A percentile compares a stretch with the other conserved stretches of the same genome.
Evolutionary conservation across 352 stramenopile species (phyloP).

Genomic region (Globisporangium canariense): DNA sequence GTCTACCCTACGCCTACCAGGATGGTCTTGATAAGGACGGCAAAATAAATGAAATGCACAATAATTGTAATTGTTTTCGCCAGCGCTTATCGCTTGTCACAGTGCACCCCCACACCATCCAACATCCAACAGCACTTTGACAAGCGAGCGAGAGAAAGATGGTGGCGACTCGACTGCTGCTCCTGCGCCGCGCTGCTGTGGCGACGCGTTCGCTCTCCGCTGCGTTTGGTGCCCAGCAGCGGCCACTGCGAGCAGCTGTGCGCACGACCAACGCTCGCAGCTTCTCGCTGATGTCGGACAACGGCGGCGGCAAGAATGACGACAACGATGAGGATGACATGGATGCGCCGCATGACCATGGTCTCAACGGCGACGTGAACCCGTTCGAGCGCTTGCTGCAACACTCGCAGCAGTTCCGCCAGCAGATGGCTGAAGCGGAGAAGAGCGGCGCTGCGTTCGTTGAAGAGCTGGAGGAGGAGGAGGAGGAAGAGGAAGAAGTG

Average conservation of each 20-base stretch:
- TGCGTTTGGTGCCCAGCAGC: background rate
- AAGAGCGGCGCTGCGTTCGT: slow-evolving; percentile 16
- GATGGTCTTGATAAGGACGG: too few relatives aligned
- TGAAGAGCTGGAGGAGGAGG: slow-evolving; percentile 16
- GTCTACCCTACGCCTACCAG: too few relatives aligned
- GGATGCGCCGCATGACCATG: background rate
- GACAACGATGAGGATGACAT: slow-evolving; percentile 14
- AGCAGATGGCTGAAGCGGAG: slow-evolving; percentile 26
- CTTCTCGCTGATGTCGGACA: slow-evolving; percentile 11
- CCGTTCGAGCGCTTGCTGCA: slow-evolving; percentile 66
- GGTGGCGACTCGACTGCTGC: slow-evolving; percentile 13
- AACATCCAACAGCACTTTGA: too few relatives aligned
- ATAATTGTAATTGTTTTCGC: too few relatives aligned
- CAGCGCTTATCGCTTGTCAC: too few relatives aligned
- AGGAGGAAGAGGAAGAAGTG: slow-evolving; percentile 14
- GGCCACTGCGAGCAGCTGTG: slow-evolving; percentile 18
- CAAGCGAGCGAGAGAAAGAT: slow-evolving; percentile 3
- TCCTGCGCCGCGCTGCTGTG: background rate
- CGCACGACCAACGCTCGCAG: slow-evolving; percentile 12
- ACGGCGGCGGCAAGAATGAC: slow-evolving; percentile 19
- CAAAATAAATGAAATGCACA: too few relatives aligned
- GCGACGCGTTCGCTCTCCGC: background rate
- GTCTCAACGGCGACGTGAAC: slow-evolving; percentile 30
- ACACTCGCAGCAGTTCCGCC: slow-evolving; percentile 60
- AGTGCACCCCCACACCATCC: too few relatives aligned